These are phyloP conservation scores for Phaeosphaeria sp. DNA, from an alignment of 2,329 filamentous ascomycete genomes.

Conservation along the genomic window DNA sequence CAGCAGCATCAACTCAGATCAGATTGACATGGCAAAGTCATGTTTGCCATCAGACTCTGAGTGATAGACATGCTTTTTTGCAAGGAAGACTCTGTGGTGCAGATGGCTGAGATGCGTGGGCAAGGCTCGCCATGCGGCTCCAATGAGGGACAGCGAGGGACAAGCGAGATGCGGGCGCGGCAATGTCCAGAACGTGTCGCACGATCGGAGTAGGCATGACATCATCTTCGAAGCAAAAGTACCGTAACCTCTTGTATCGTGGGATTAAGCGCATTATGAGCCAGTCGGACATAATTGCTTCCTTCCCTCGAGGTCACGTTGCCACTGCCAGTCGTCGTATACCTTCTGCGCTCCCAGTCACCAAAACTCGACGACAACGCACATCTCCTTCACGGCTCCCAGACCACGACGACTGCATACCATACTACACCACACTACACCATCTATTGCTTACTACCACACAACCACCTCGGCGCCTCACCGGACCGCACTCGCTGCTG, in stretches of 20 bases:
- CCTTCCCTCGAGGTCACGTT: conserved; percentile 14
- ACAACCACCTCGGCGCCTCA: conserved; percentile 1
- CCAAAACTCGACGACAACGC: background rate
- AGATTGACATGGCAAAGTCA: background rate
- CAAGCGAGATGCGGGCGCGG: conserved; percentile 12
- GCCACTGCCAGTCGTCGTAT: conserved; percentile 7
- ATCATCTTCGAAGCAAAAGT: conserved; percentile 16
- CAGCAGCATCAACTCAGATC: background rate
- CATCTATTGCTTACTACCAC: conserved; percentile 10
- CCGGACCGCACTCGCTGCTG: conserved; percentile 12
- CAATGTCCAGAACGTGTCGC: conserved; percentile 2
- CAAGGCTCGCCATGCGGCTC: conserved; percentile 14
- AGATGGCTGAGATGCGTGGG: conserved; percentile 9
- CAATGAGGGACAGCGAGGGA: conserved; percentile 16
- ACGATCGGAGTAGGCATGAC: conserved; percentile 7
- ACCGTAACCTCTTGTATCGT: conserved; percentile 7
- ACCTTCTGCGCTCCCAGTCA: conserved; percentile 1
- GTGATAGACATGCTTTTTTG: background rate
- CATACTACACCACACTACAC: background rate
- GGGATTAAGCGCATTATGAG: conserved; percentile 9
- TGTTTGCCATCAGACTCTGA: background rate
- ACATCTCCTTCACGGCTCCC: conserved; percentile 5
- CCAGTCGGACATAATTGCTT: conserved; percentile 18
- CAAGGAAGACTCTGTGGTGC: conserved; percentile 5
- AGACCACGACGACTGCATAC: conserved; percentile 7